Percentiles rank a stretch among this genome's conserved stretches.
Conservation (phyloP, 2,329 filamentous ascomycete genomes). For the Fusarium sp. region DNA sequence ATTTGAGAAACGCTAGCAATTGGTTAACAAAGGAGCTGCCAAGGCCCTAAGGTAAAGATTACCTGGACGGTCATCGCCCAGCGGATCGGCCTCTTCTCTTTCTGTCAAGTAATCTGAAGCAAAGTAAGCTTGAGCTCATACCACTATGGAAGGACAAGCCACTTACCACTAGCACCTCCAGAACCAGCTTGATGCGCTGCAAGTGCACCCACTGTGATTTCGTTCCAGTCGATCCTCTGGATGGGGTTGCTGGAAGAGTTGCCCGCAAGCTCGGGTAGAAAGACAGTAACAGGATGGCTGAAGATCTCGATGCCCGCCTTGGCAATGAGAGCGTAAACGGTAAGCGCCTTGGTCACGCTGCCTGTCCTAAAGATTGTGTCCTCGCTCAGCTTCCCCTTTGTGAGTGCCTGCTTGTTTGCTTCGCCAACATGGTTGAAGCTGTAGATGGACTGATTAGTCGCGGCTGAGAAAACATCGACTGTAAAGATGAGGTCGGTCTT, state of each 20-base stretch:
- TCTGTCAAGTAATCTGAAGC: background rate
- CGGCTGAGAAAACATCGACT: constrained; percentile 44
- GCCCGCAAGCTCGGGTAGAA: constrained; percentile 32
- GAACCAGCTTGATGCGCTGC: constrained; percentile 35
- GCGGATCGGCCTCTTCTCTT: background rate
- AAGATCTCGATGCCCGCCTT: constrained; percentile 34
- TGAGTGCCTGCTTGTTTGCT: constrained; percentile 25
- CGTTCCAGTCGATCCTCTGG: constrained; percentile 28
- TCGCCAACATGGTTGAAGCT: constrained; percentile 39
- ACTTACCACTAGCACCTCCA: constrained; percentile 16
- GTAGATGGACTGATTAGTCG: constrained; percentile 42
- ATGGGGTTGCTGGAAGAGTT: constrained; percentile 9
- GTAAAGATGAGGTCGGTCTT: constrained; percentile 33
- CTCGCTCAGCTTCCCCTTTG: constrained; percentile 28
- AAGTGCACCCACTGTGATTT: constrained; percentile 36
- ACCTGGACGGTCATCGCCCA: background rate
- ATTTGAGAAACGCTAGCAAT: constrained; percentile 4
- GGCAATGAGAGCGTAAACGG: constrained; percentile 26
- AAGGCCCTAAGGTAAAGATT: fast-evolving
- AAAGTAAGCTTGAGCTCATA: background rate
- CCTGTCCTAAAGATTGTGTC: constrained; percentile 23
- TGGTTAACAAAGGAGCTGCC: background rate
- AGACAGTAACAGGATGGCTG: constrained; percentile 28
- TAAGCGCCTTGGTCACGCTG: constrained; percentile 36
- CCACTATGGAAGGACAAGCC: fast-evolving